Percentiles rank a stretch among this genome's conserved stretches.
phyloP scores from a whole-genome alignment of 106 monocot species.

The Apostasia ramifera region DNA sequence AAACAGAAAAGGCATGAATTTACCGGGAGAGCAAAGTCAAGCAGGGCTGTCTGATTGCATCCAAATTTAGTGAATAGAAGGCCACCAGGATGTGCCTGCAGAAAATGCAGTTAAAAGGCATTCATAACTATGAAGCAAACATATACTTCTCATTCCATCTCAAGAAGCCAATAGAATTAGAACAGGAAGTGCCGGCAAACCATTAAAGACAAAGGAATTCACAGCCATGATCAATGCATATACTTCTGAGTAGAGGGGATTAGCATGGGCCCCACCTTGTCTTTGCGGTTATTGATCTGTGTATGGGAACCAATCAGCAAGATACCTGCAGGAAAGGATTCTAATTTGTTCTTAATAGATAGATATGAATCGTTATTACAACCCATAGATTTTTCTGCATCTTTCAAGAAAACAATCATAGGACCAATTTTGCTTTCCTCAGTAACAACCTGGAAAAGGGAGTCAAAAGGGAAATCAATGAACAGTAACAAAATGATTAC shows the following conservation, averaged over 20 bases:
- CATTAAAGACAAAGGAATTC: too few species aligned
- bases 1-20: background rate
- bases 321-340: conserved; percentile 58
- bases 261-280: conserved; percentile 31
- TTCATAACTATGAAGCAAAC: background rate
- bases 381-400: conserved; percentile 77
- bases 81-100: conserved; percentile 60
- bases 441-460: conserved; percentile 47
- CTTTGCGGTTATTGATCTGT: conserved; percentile 83
- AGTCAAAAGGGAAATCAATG: background rate
- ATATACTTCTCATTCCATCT: too few species aligned
- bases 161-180: too few species aligned
- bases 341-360: conserved; percentile 63
- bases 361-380: conserved; percentile 59
- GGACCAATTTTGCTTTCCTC: conserved; percentile 87
- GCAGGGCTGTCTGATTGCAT: conserved; percentile 78
- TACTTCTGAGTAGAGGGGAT: too few species aligned
- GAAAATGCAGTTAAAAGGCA: background rate
- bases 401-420: conserved; percentile 75
- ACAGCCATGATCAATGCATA: too few species aligned
- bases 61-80: conserved; percentile 94
- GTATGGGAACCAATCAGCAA: conserved; percentile 84
- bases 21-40: conserved; percentile 98
- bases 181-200: too few species aligned
- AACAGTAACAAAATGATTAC: background rate